Evolutionary conservation across 108 stramenopile species (phyloP).

Genomic region (Epithemia pelagica): DNA sequence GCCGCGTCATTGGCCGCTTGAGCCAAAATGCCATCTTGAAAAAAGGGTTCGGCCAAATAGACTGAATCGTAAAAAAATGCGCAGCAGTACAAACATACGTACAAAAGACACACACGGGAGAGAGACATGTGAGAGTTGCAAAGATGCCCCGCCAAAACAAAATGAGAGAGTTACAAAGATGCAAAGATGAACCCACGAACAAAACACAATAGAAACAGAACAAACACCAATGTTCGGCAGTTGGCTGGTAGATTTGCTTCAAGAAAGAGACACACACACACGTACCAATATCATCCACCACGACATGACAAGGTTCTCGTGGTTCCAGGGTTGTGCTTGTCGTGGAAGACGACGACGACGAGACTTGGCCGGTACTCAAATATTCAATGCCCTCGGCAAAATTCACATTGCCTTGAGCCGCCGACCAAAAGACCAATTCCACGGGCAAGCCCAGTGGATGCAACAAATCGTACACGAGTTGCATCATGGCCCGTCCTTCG

Average conservation of each 20-base stretch:
- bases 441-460: conserved; percentile 6
- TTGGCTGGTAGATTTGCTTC: too few relatives aligned
- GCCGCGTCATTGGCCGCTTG: conserved; percentile 1
- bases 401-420: not conserved
- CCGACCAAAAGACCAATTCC: not conserved
- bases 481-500: conserved; percentile 33
- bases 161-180: too few relatives aligned
- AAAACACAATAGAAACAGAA: too few relatives aligned
- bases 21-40: conserved; percentile 1
- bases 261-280: not conserved
- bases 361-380: not conserved
- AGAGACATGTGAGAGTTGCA: too few relatives aligned
- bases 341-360: too few relatives aligned
- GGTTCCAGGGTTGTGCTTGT: too few relatives aligned
- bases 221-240: too few relatives aligned
- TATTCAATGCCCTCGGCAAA: conserved; percentile 4
- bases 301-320: not conserved
- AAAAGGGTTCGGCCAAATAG: not conserved
- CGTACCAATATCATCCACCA: not conserved
- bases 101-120: too few relatives aligned
- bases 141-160: too few relatives aligned
- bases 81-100: too few relatives aligned
- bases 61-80: not conserved
- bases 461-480: conserved; percentile 25
- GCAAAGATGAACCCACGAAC: too few relatives aligned